phyloP scores from a whole-genome alignment of 1,284 basidiomycete species.

The Malassezia vespertilionis region DNA sequence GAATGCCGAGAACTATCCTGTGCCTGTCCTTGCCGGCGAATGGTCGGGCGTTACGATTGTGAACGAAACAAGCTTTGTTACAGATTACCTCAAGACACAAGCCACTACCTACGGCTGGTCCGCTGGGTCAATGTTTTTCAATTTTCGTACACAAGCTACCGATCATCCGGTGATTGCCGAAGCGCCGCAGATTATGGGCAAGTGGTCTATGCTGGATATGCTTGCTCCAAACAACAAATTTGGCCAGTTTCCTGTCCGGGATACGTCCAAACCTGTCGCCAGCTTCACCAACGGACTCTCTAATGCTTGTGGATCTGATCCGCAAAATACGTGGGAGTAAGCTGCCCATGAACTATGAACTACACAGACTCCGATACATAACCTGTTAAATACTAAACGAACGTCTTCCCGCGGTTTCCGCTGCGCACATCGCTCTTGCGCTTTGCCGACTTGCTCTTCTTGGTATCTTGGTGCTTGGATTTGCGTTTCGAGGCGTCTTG shows the following conservation, averaged over 20 bases:
- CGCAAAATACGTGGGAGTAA: background rate
- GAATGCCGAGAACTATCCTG: slow-evolving; percentile 15
- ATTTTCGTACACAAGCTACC: slow-evolving; percentile 28
- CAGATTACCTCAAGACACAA: slow-evolving; percentile 28
- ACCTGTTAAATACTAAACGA: background rate
- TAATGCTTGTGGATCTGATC: background rate
- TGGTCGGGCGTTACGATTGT: slow-evolving; percentile 30
- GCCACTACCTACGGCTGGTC: slow-evolving; percentile 39
- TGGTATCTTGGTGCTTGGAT: background rate
- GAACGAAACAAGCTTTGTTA: slow-evolving; percentile 15
- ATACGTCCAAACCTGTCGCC: slow-evolving; percentile 1
- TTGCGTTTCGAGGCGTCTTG: background rate
- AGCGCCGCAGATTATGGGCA: slow-evolving; percentile 15
- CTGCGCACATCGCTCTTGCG: slow-evolving; percentile 6
- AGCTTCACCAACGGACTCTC: slow-evolving; percentile 11
- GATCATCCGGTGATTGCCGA: slow-evolving; percentile 19
- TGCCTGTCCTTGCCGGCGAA: slow-evolving; percentile 36
- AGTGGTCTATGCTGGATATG: slow-evolving; percentile 30
- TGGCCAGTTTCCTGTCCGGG: slow-evolving; percentile 9
- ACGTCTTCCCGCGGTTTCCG: slow-evolving; percentile 13
- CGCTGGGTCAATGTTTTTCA: slow-evolving; percentile 42
- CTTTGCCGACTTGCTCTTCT: background rate
- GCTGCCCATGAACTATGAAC: too few relatives aligned
- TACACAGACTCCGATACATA: background rate
- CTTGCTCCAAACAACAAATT: background rate